Evolutionary conservation across 352 stramenopile genomes (phyloP).

Genomic region (Pythium monospermum): DNA sequence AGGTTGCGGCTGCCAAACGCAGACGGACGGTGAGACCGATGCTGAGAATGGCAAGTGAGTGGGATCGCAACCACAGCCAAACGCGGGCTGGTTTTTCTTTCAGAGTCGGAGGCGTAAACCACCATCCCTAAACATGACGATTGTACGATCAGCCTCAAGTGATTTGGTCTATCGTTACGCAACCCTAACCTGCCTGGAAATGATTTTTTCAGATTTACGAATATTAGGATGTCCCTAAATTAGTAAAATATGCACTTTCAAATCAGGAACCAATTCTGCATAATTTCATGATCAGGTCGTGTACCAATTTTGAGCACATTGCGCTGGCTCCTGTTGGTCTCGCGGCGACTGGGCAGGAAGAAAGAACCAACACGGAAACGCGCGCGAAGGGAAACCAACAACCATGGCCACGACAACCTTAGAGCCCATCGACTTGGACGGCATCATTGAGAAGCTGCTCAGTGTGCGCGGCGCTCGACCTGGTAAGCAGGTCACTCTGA

Average conservation of each 20-base stretch:
- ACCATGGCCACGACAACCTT: slow-evolving; percentile 29
- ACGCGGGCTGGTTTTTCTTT: too few species aligned
- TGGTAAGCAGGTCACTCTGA: slow-evolving; percentile 89
- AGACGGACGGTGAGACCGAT: slow-evolving; percentile 7
- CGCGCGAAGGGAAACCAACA: background rate
- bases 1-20: slow-evolving; percentile 7
- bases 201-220: background rate
- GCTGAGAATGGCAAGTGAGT: slow-evolving; percentile 18
- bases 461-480: slow-evolving; percentile 84
- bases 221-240: slow-evolving; percentile 14
- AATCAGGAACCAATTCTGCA: background rate
- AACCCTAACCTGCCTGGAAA: too few species aligned
- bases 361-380: background rate
- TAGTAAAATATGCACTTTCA: slow-evolving; percentile 14
- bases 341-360: background rate
- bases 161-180: too few species aligned
- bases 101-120: too few species aligned
- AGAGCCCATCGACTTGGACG: slow-evolving; percentile 80
- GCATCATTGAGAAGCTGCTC: slow-evolving; percentile 89
- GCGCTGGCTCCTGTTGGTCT: background rate
- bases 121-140: too few species aligned
- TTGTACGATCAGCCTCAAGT: too few species aligned
- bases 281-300: slow-evolving; percentile 3
- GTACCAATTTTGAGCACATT: background rate
- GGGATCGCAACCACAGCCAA: slow-evolving; percentile 15